phyloP scores from a whole-genome alignment of 352 stramenopile species.

The Phytophthora hybrid region DNA sequence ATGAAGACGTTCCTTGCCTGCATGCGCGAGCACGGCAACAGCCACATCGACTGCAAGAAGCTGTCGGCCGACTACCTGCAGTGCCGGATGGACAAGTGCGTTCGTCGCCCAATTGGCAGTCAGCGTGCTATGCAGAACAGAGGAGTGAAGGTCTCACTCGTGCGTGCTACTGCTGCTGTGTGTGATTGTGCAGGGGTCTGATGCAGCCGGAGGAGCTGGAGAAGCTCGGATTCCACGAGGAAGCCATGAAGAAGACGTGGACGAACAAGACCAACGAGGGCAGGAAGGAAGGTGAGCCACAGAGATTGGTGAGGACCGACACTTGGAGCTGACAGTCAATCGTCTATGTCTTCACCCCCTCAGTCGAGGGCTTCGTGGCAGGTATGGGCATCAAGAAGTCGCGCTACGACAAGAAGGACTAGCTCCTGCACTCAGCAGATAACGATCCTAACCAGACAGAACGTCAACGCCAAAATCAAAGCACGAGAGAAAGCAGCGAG shows the following conservation, averaged over 20 bases:
- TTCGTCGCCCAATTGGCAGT: neutral
- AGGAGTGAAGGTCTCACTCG: constrained; percentile 17
- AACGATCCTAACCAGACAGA: too few species aligned
- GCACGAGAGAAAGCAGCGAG: neutral
- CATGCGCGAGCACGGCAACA: constrained; percentile 82
- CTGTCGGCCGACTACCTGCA: constrained; percentile 88
- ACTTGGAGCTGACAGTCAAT: neutral
- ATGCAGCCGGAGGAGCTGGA: constrained; percentile 90
- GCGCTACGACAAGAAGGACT: constrained; percentile 65
- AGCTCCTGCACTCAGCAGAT: neutral
- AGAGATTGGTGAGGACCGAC: neutral
- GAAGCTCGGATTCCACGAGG: constrained; percentile 82
- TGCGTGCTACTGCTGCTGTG: neutral
- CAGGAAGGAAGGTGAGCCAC: constrained; percentile 64
- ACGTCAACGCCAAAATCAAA: too few species aligned
- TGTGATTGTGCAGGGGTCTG: constrained; percentile 55
- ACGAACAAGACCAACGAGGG: constrained; percentile 63
- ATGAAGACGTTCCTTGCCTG: constrained; percentile 91
- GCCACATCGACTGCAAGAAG: constrained; percentile 92
- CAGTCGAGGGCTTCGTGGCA: constrained; percentile 80
- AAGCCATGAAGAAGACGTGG: constrained; percentile 78
- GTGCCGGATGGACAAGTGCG: constrained; percentile 92
- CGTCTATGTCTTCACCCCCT: neutral
- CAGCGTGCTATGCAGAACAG: too few species aligned
- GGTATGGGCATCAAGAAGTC: constrained; percentile 78